Evolutionary conservation across 345 rosid genomes (phyloP).

Genomic region (Dovyalis caffra): DNA sequence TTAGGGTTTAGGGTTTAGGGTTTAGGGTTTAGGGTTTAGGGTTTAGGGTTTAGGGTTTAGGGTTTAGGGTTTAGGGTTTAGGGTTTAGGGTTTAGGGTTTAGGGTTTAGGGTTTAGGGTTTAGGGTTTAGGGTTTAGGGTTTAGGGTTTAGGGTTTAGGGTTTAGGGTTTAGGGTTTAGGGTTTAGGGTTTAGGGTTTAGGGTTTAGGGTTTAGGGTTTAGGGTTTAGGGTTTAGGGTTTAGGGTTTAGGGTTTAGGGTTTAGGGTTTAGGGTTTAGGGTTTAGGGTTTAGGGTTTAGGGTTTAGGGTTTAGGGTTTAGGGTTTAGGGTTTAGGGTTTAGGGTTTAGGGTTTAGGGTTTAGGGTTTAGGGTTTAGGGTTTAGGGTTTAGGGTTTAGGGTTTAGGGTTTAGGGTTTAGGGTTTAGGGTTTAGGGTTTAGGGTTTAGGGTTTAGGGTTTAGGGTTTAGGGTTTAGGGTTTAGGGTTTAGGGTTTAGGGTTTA

Average conservation of each 20-base stretch:
- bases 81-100: constrained; percentile 21
- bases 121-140: constrained; percentile 21
- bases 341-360: constrained; percentile 14
- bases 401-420: constrained; percentile 2
- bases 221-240: constrained; percentile 33
- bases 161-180: constrained; percentile 34
- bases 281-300: constrained; percentile 10
- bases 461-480: constrained; percentile 5
- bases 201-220: constrained; percentile 28
- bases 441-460: constrained; percentile 9
- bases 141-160: constrained; percentile 24
- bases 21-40: constrained; percentile 25
- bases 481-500: constrained; percentile 18
- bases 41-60: constrained; percentile 31
- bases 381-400: constrained; percentile 1
- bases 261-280: constrained; percentile 22
- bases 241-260: constrained; percentile 29
- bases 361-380: neutral
- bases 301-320: constrained; percentile 9
- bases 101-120: constrained; percentile 25
- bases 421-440: constrained; percentile 4
- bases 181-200: constrained; percentile 33
- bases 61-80: constrained; percentile 29
- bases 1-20: constrained; percentile 20
- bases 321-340: constrained; percentile 10